A percentile compares a stretch with the other conserved stretches of the same genome.
Evolutionary conservation across 208 protist genomes (phyloP).

Genomic region (Herpetomonas tarakana): DNA sequence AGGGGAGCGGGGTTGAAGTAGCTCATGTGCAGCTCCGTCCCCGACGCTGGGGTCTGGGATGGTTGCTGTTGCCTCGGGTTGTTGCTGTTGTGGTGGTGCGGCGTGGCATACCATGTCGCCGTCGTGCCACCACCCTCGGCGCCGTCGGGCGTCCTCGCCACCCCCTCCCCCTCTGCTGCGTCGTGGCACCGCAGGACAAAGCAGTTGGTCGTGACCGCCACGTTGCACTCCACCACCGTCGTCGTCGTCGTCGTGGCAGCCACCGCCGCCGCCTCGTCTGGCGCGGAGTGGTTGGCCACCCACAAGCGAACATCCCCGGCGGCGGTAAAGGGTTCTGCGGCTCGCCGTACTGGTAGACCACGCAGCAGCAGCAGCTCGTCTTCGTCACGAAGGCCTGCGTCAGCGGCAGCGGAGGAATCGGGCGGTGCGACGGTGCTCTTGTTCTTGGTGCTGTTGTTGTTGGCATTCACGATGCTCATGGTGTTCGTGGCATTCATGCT

Average conservation of each 20-base stretch:
- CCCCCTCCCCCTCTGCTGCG: background rate
- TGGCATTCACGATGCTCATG: too few relatives aligned
- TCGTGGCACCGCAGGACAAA: conserved; percentile 9
- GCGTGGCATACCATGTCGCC: background rate
- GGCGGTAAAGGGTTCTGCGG: background rate
- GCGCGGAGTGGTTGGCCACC: background rate
- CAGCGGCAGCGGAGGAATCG: too few relatives aligned
- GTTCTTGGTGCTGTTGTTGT: too few relatives aligned
- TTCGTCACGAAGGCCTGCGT: too few relatives aligned
- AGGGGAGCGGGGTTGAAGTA: background rate
- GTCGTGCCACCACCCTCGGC: too few relatives aligned
- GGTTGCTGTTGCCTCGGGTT: background rate
- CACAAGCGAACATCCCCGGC: background rate
- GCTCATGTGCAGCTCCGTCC: background rate
- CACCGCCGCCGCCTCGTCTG: background rate
- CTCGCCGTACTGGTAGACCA: background rate
- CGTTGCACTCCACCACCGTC: background rate
- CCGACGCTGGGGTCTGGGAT: too few relatives aligned
- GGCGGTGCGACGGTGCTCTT: too few relatives aligned
- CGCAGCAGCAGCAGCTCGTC: background rate
- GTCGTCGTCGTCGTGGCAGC: too few relatives aligned
- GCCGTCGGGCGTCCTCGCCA: too few relatives aligned
- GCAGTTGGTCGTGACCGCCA: conserved; percentile 17
- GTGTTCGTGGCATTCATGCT: too few relatives aligned
- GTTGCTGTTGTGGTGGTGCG: background rate